Conservation (phyloP, 2,329 filamentous ascomycete genomes). For the Aureobasidium subglaciale region DNA sequence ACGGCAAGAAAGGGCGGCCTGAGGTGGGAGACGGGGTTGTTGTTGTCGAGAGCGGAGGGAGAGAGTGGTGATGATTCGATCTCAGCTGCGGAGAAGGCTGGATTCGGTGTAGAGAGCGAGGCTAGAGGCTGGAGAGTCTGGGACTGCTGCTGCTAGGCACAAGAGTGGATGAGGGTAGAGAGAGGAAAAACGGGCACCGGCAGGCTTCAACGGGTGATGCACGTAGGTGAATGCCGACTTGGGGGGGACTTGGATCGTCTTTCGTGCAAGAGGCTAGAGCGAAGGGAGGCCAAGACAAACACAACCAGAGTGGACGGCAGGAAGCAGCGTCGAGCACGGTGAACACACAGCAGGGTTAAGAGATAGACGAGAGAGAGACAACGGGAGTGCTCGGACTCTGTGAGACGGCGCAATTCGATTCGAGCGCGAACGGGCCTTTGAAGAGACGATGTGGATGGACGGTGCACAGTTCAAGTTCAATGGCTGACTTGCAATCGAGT, state of each 20-base stretch:
- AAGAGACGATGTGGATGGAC: background rate
- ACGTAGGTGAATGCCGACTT: conserved; percentile 6
- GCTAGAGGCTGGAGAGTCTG: background rate
- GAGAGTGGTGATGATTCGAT: background rate
- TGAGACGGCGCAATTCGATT: background rate
- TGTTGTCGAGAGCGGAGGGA: background rate
- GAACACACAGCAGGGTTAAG: conserved; percentile 5
- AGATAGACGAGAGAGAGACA: background rate
- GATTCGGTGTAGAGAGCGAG: background rate
- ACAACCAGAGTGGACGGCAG: background rate
- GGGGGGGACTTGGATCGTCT: background rate
- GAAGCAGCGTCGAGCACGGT: background rate
- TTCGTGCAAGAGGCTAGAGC: background rate
- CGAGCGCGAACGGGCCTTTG: background rate
- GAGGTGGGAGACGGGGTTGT: background rate
- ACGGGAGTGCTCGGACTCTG: background rate
- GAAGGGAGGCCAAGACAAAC: conserved; percentile 11
- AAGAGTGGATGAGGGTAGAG: conserved; percentile 11
- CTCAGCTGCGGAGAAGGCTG: conserved; percentile 11
- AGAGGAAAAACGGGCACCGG: conserved; percentile 12
- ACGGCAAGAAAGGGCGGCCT: background rate
- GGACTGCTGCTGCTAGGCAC: background rate
- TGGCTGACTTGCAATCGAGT: conserved; percentile 1
- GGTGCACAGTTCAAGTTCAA: conserved; percentile 4
- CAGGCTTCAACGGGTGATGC: conserved; percentile 13